A percentile compares a stretch with the other conserved stretches of the same genome.
These are phyloP conservation scores for Beauveria scarabaeidicola DNA, from an alignment of 2,329 filamentous ascomycete genomes.

Conservation along the genomic window DNA sequence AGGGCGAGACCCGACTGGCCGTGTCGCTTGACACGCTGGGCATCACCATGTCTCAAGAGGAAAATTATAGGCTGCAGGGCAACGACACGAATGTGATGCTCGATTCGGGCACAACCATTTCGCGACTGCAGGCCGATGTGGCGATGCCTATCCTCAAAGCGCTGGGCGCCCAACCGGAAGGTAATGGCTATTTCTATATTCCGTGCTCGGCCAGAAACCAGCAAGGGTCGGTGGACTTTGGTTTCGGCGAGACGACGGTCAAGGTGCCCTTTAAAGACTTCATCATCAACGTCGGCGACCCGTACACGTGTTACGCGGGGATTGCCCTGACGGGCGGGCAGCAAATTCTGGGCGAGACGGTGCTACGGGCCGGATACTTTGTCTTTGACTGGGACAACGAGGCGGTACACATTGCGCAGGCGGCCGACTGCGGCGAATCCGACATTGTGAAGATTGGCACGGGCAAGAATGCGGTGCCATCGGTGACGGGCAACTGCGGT, in stretches of 20 bases:
- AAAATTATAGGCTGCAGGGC: slow-evolving; percentile 19
- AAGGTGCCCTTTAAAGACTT: slow-evolving; percentile 39
- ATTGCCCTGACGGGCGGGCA: slow-evolving; percentile 30
- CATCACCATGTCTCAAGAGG: slow-evolving; percentile 18
- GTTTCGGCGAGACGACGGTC: slow-evolving; percentile 34
- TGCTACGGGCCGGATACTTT: slow-evolving; percentile 36
- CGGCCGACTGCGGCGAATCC: slow-evolving; percentile 29
- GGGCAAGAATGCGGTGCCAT: slow-evolving; percentile 25
- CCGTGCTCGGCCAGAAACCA: slow-evolving; percentile 31
- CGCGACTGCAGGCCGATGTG: slow-evolving; percentile 34
- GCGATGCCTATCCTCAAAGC: slow-evolving; percentile 34
- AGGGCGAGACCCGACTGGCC: slow-evolving; percentile 30
- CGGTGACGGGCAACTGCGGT: slow-evolving; percentile 27
- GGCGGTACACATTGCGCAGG: slow-evolving; percentile 32
- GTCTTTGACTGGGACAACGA: slow-evolving; percentile 39
- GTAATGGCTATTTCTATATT: slow-evolving; percentile 36
- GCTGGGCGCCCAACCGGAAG: slow-evolving; percentile 33
- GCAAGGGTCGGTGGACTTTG: slow-evolving; percentile 38
- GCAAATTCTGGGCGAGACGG: slow-evolving; percentile 35
- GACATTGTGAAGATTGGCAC: slow-evolving; percentile 29
- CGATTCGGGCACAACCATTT: slow-evolving; percentile 45
- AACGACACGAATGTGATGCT: slow-evolving; percentile 36
- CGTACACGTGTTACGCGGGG: slow-evolving; percentile 33
- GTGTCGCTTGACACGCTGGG: slow-evolving; percentile 25
- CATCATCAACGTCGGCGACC: slow-evolving; percentile 34